phyloP scores from a whole-genome alignment of 75 land plant genomes.

The Selaginella tamariscina region DNA sequence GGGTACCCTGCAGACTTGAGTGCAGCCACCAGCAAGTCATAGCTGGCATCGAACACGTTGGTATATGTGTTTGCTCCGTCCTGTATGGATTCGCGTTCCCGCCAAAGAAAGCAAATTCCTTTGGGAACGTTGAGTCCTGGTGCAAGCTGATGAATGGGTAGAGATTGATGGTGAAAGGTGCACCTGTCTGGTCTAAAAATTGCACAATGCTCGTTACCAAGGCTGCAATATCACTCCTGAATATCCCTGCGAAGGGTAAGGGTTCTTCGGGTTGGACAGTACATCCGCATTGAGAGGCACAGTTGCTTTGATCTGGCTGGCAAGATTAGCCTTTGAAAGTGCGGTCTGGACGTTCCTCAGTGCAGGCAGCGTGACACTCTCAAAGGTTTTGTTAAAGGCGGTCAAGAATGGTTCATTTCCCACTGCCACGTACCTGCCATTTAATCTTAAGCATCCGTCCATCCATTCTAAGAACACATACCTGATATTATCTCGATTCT shows the following conservation, averaged over 20 bases:
- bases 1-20: constrained; percentile 4
- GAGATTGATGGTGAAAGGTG: constrained; percentile 3
- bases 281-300: constrained; percentile 13
- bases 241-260: not conserved
- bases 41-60: constrained; percentile 7
- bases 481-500: not conserved
- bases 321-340: not conserved
- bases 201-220: constrained; percentile 1
- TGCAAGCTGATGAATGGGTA: constrained; percentile 11
- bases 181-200: not conserved
- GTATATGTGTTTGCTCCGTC: constrained; percentile 11
- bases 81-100: not conserved
- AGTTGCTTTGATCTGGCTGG: not conserved
- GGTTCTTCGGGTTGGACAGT: not conserved
- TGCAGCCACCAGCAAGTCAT: constrained; percentile 7
- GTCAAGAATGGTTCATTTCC: constrained; percentile 5
- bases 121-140: constrained; percentile 4
- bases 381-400: constrained; percentile 5
- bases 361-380: constrained; percentile 1
- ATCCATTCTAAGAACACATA: not conserved
- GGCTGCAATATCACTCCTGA: not conserved
- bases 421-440: constrained; percentile 6
- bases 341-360: not conserved
- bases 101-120: not conserved
- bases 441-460: not conserved